phyloP scores from a whole-genome alignment of 192 early-diverging fungal species.

The Coemansia sp. region DNA sequence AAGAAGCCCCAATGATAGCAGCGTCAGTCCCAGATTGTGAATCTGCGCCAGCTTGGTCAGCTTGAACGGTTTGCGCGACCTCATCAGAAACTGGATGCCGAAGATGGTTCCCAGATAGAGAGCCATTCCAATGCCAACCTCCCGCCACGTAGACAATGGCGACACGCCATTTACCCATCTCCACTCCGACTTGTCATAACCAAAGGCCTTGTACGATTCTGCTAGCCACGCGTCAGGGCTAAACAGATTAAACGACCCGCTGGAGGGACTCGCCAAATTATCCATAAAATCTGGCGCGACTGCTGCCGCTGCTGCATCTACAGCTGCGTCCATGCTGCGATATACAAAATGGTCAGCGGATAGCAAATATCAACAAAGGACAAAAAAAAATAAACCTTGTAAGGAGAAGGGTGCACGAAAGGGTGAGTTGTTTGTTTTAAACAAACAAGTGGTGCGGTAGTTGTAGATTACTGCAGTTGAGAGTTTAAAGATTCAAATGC shows the following conservation, averaged over 20 bases:
- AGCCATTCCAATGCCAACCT: conserved; percentile 51
- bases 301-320: conserved; percentile 22
- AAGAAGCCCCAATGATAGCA: conserved; percentile 67
- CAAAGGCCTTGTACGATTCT: conserved; percentile 31
- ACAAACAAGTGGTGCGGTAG: too few relatives aligned
- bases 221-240: conserved; percentile 47
- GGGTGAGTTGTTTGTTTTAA: too few relatives aligned
- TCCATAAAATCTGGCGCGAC: not conserved
- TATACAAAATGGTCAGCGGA: too few relatives aligned
- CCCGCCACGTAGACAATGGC: conserved; percentile 52
- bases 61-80: conserved; percentile 64
- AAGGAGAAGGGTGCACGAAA: too few relatives aligned
- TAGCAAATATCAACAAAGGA: too few relatives aligned
- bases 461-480: too few relatives aligned
- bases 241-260: conserved; percentile 23
- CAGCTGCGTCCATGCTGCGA: conserved; percentile 1
- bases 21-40: conserved; percentile 78
- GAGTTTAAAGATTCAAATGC: too few relatives aligned
- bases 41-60: conserved; percentile 70
- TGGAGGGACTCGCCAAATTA: not conserved
- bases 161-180: conserved; percentile 50
- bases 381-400: too few relatives aligned
- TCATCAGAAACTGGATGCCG: conserved; percentile 74
- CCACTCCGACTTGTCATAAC: conserved; percentile 55
- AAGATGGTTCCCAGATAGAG: conserved; percentile 76